Base-by-base conservation (phyloP, 192 early-diverging fungal genomes). In the Entomortierella lignicola region DNA sequence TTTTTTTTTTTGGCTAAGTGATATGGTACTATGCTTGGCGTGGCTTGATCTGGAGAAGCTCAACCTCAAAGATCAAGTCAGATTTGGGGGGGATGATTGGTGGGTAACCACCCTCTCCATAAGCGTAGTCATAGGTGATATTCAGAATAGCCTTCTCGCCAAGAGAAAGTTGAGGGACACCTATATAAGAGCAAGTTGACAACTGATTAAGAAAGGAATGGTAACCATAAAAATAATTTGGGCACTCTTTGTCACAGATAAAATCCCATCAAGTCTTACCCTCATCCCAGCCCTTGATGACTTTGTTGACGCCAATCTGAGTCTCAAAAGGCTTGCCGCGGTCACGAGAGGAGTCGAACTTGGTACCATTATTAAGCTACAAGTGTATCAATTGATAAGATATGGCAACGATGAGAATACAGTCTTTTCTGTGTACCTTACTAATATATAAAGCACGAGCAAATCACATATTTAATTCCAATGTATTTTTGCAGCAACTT, bases 301-400 rank as follows among this genome's bases (percentile, higher is more conserved):
- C 96, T 68, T 89, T 93, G 5, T 94, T 94, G 48, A 95, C 91
- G 75, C 97, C 97, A 63, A 99, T 98, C 29, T 72, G 83, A 86
- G 91, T 95, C 25, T 81, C 83, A 69, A 98, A 99, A 43, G 96
- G 92, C 62, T 92, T 62, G 41, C 86, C 84, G 79, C 96, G 95
- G 81, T 97, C 89, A 63, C 81, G 75, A 60, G 94, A 94, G 60
- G 93, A 94, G 77, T 99, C 97, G 71, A 99, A 99, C 81, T 91
- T 87, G 32, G 39, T 79, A 59, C 95, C 95, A 73, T 93, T 72
- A n/a, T 70, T 71, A 23, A 94, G 84, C 69, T 79, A 66, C 58
- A 8, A 34, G 4, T 7, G 54, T 13, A 17, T 31, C 12, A 15
- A 55, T 55, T 18, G 26, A 55, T 31, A 27, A 26, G 30, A 15